A percentile compares a stretch with the other conserved stretches of the same genome.
phyloP scores from a whole-genome alignment of 164 flowering plant genomes.

The Chimonanthus salicifolius region DNA sequence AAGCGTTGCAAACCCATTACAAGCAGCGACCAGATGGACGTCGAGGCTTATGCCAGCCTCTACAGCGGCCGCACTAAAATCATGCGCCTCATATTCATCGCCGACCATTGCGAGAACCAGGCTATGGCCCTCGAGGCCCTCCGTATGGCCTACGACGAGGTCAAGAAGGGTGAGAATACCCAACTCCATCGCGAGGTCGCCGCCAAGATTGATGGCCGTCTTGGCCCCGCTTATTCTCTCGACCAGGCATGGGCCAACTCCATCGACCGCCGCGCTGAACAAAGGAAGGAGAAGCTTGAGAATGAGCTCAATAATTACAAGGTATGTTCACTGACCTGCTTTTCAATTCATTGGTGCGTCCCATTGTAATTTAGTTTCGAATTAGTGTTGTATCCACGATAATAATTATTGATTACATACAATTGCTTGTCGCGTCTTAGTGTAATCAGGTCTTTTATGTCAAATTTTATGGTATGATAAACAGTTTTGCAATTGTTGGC shows the following conservation, averaged over 20 bases:
- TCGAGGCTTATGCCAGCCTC: conserved; percentile 76
- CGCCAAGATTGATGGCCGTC: conserved; percentile 63
- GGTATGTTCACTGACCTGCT: conserved; percentile 27
- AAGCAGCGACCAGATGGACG: conserved; percentile 74
- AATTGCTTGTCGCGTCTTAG: no score
- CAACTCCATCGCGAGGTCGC: conserved; percentile 66
- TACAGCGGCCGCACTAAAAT: conserved; percentile 81
- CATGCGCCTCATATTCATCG: conserved; percentile 70
- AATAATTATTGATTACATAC: no score
- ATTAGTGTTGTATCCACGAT: neutral
- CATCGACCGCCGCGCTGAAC: conserved; percentile 68
- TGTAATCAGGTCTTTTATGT: no score
- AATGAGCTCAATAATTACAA: conserved; percentile 77
- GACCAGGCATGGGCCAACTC: conserved; percentile 61
- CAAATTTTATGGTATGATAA: no score
- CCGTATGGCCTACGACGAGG: conserved; percentile 86
- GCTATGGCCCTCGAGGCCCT: conserved; percentile 79
- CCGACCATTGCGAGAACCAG: conserved; percentile 53
- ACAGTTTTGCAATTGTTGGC: no score
- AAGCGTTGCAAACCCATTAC: conserved; percentile 40
- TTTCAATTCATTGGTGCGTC: neutral
- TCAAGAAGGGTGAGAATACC: conserved; percentile 85
- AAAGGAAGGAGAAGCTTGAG: conserved; percentile 86
- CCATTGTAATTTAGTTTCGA: neutral
- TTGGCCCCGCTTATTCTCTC: conserved; percentile 55